Evolutionary conservation across 2,329 filamentous ascomycete genomes (phyloP).

Genomic region (Stachybotrys chartarum): DNA sequence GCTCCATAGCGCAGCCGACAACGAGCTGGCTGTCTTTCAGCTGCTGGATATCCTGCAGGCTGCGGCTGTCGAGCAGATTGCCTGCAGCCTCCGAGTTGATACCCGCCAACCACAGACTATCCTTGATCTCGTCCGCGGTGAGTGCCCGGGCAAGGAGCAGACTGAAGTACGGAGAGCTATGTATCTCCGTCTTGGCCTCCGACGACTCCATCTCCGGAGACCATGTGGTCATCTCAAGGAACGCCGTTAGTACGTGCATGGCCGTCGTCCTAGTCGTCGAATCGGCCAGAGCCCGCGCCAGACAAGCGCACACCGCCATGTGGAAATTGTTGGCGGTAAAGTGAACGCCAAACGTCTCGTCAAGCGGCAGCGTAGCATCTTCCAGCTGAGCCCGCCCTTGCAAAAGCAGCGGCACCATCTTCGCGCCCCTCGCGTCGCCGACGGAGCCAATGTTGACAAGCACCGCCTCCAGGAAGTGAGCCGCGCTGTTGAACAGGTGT

Average conservation of each 20-base stretch:
- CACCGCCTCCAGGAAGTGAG: constrained; percentile 57
- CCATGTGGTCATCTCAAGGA: constrained; percentile 36
- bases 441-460: constrained; percentile 56
- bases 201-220: constrained; percentile 7
- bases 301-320: constrained; percentile 57
- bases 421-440: constrained; percentile 50
- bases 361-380: constrained; percentile 53
- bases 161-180: constrained; percentile 50
- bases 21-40: constrained; percentile 56
- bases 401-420: constrained; percentile 52
- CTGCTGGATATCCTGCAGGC: constrained; percentile 25
- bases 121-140: constrained; percentile 52
- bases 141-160: constrained; percentile 51
- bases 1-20: constrained; percentile 54
- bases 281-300: constrained; percentile 58
- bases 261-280: constrained; percentile 51
- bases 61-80: constrained; percentile 13
- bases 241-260: constrained; percentile 54
- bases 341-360: constrained; percentile 59
- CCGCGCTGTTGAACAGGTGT: constrained; percentile 58
- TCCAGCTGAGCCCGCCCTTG: constrained; percentile 55
- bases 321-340: constrained; percentile 60
- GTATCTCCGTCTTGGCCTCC: constrained; percentile 8
- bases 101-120: constrained; percentile 54
- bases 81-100: constrained; percentile 34